A percentile compares a stretch with the other conserved stretches of the same genome.
Conservation (phyloP, 2,329 filamentous ascomycete genomes). For the Sphaerulina vaccinii region DNA sequence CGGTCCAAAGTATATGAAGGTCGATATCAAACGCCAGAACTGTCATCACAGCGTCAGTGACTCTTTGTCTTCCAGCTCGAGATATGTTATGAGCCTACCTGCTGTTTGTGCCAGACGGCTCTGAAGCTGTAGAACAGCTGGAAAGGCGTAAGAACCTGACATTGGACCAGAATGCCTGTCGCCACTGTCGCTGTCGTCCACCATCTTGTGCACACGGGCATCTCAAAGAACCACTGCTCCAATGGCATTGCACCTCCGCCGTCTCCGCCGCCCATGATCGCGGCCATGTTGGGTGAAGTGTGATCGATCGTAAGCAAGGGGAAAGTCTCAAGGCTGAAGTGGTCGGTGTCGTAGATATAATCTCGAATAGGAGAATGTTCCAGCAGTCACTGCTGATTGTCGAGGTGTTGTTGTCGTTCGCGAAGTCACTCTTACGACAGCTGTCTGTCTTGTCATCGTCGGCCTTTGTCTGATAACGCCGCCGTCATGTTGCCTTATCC, state of each 20-base stretch:
- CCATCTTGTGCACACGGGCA: slow-evolving; percentile 92
- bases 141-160: slow-evolving; percentile 85
- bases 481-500: not conserved
- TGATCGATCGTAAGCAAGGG: not conserved
- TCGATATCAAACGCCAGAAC: slow-evolving; percentile 96
- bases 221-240: slow-evolving; percentile 98
- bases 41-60: slow-evolving; percentile 41
- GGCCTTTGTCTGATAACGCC: not conserved
- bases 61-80: too few relatives aligned
- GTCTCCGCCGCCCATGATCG: slow-evolving; percentile 44
- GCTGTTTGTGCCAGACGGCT: slow-evolving; percentile 84
- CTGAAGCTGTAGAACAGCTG: slow-evolving; percentile 97
- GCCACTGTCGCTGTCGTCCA: slow-evolving; percentile 93
- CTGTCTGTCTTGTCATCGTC: not conserved
- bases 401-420: not conserved
- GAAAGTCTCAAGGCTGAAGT: not conserved
- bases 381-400: not conserved
- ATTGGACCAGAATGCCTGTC: slow-evolving; percentile 87
- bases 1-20: slow-evolving; percentile 96
- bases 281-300: slow-evolving; percentile 43
- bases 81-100: slow-evolving; percentile 59
- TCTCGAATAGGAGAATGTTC: not conserved
- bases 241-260: slow-evolving; percentile 67
- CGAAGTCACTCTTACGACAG: not conserved
- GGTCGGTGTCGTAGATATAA: not conserved